These are phyloP conservation scores for Kokia cookei DNA, from an alignment of 441 rosid genomes.

Conservation along the genomic window DNA sequence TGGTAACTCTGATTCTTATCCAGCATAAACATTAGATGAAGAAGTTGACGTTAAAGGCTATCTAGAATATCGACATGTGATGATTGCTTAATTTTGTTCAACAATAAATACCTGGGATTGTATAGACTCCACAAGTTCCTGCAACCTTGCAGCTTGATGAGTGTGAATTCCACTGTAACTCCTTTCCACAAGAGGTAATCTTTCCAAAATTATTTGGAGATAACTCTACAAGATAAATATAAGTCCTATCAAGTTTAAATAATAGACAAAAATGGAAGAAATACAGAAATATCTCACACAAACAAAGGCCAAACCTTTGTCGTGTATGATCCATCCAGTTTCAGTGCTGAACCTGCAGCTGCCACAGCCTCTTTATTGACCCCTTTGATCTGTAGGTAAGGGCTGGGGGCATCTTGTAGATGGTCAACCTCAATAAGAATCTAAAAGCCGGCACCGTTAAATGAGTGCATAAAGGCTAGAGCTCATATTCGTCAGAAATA, in stretches of 20 bases:
- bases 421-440: constrained; percentile 93
- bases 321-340: constrained; percentile 88
- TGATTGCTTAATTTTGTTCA: neutral
- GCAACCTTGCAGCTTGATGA: constrained; percentile 82
- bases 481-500: neutral
- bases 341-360: constrained; percentile 85
- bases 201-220: constrained; percentile 88
- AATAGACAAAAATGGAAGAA: neutral
- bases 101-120: constrained; percentile 73
- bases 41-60: neutral
- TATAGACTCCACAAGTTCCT: constrained; percentile 85
- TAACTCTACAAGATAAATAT: constrained; percentile 52
- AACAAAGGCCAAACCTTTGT: constrained; percentile 63
- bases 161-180: constrained; percentile 70
- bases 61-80: neutral
- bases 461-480: neutral
- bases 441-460: constrained; percentile 25
- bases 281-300: constrained; percentile 1
- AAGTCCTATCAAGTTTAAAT: neutral
- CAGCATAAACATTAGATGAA: neutral
- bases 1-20: neutral
- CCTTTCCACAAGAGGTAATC: constrained; percentile 62
- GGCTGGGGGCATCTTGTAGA: constrained; percentile 74
- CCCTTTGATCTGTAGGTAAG: constrained; percentile 95
- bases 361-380: constrained; percentile 90